Percentiles rank a stretch among this genome's conserved stretches.
phyloP scores from a whole-genome alignment of 1,284 basidiomycete species.

The Hemileia vastatrix region DNA sequence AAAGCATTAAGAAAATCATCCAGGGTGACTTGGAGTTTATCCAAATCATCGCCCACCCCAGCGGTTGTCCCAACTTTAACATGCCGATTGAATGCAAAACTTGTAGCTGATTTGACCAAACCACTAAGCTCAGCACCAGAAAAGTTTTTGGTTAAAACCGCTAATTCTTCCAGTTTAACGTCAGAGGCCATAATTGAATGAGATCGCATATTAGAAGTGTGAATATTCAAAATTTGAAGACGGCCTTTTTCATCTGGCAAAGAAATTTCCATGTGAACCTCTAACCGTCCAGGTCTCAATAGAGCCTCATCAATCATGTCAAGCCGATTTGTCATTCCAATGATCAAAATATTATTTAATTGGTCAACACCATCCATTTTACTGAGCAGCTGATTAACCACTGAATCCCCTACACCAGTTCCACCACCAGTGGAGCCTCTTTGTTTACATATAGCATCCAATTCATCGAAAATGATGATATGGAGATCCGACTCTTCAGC shows the following conservation, averaged over 20 bases:
- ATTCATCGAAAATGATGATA: slow-evolving; percentile 99
- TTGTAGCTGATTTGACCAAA: slow-evolving; percentile 93
- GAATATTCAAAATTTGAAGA: slow-evolving; percentile 86
- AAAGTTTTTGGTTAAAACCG: slow-evolving; percentile 86
- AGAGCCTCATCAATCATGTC: slow-evolving; percentile 99
- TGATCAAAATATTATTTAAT: slow-evolving; percentile 97
- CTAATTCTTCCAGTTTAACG: slow-evolving; percentile 76
- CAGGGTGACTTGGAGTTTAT: slow-evolving; percentile 79
- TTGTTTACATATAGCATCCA: slow-evolving; percentile 98
- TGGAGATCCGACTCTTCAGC: slow-evolving; percentile 96
- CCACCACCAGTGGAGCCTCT: slow-evolving; percentile 73
- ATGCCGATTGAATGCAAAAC: slow-evolving; percentile 94
- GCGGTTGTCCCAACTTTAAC: slow-evolving; percentile 97
- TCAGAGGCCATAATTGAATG: slow-evolving; percentile 85
- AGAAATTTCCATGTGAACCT: slow-evolving; percentile 99
- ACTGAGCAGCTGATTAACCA: slow-evolving; percentile 95
- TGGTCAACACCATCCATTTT: slow-evolving; percentile 99
- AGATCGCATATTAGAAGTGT: slow-evolving; percentile 84
- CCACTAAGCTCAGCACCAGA: slow-evolving; percentile 94
- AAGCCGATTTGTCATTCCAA: slow-evolving; percentile 97
- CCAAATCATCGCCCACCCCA: slow-evolving; percentile 88
- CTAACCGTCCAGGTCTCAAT: slow-evolving; percentile 91
- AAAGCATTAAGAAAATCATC: slow-evolving; percentile 83
- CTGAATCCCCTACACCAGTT: slow-evolving; percentile 96
- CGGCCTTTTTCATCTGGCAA: slow-evolving; percentile 90